These are phyloP conservation scores for Coniophora puteana DNA, from an alignment of 1,284 basidiomycete genomes.

Conservation along the genomic window DNA sequence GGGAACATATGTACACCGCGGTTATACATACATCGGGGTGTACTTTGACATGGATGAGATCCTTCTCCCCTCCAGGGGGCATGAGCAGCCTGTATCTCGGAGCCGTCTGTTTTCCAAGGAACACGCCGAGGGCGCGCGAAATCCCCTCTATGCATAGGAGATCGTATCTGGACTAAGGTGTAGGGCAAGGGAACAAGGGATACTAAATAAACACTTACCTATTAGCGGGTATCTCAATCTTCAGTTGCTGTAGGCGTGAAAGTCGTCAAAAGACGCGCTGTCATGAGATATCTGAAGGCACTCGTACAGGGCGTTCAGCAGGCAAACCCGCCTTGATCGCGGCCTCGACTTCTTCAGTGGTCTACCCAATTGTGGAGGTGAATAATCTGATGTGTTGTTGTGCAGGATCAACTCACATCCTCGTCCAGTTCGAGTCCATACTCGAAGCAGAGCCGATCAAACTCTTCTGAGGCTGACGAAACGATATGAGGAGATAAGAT, in stretches of 20 bases:
- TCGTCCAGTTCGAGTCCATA: conserved; percentile 98
- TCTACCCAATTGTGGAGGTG: conserved; percentile 44
- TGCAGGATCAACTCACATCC: conserved; percentile 63
- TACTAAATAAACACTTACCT: no score
- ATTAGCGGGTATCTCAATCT: conserved; percentile 98
- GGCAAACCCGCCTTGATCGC: conserved; percentile 80
- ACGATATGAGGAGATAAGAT: conserved; percentile 15
- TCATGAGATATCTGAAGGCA: neutral
- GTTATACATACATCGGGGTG: conserved; percentile 59
- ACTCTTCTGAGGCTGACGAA: conserved; percentile 80
- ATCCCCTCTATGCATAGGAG: conserved; percentile 97
- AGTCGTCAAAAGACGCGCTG: conserved; percentile 7
- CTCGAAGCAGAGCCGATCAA: conserved; percentile 95
- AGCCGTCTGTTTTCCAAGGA: conserved; percentile 70
- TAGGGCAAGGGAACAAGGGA: conserved; percentile 7
- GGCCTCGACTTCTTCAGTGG: conserved; percentile 84
- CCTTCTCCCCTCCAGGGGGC: conserved; percentile 62
- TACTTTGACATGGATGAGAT: conserved; percentile 66
- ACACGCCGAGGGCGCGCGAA: conserved; percentile 82
- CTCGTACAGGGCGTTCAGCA: conserved; percentile 73
- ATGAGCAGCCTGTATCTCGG: conserved; percentile 73
- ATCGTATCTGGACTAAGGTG: conserved; percentile 72
- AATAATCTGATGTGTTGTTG: conserved; percentile 1
- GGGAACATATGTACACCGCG: conserved; percentile 3
- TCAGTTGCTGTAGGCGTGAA: conserved; percentile 70